phyloP scores from a whole-genome alignment of 306 rosid genomes.

The Abrus pulchellus region DNA sequence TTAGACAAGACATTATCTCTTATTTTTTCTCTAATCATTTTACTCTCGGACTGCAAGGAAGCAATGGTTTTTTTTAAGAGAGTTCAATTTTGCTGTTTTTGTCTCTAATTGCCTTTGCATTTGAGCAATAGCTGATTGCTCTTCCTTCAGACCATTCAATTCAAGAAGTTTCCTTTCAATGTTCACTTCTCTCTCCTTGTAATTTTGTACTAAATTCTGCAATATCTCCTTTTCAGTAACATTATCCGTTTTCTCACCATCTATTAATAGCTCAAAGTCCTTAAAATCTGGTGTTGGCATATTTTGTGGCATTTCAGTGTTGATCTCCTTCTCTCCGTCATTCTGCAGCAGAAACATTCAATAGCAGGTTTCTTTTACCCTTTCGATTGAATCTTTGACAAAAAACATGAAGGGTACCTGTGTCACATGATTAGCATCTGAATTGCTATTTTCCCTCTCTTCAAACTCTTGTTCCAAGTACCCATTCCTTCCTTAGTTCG shows the following conservation, averaged over 20 bases:
- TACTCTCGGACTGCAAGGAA: conserved; percentile 51
- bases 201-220: conserved; percentile 42
- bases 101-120: conserved; percentile 42
- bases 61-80: conserved; percentile 41
- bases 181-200: conserved; percentile 50
- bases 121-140: conserved; percentile 46
- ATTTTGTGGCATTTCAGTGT: conserved; percentile 24
- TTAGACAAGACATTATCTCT: background rate
- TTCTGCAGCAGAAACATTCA: conserved; percentile 34
- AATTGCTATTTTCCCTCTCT: conserved; percentile 35
- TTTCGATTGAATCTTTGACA: background rate
- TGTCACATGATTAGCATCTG: conserved; percentile 8
- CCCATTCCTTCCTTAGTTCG: conserved; percentile 42
- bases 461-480: conserved; percentile 42
- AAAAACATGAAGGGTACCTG: conserved; percentile 16
- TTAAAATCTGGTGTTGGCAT: background rate
- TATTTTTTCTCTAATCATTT: conserved; percentile 50
- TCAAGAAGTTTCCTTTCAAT: conserved; percentile 55
- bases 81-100: conserved; percentile 47
- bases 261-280: conserved; percentile 29
- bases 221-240: conserved; percentile 40
- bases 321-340: conserved; percentile 39
- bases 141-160: conserved; percentile 48
- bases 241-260: conserved; percentile 10
- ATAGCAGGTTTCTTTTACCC: background rate